phyloP scores from a whole-genome alignment of 2,329 filamentous ascomycete species.

The Cladobotryum mycophilum region DNA sequence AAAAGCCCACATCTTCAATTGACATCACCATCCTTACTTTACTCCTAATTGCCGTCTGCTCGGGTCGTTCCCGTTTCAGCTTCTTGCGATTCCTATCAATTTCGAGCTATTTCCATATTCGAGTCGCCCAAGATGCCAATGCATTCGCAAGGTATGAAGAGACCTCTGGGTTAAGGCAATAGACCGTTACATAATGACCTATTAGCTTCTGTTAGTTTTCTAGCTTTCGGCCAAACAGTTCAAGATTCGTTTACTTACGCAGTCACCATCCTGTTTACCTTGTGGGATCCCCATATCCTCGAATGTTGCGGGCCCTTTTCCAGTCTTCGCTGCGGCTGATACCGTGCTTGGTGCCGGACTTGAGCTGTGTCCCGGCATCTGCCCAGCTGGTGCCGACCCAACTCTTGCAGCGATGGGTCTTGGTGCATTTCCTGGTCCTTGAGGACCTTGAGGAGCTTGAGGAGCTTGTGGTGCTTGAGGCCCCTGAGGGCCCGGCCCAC shows the following conservation, averaged over 20 bases:
- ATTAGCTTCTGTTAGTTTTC: not conserved
- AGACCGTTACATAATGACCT: constrained; percentile 23
- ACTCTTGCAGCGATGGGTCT: constrained; percentile 25
- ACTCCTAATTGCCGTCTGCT: no score
- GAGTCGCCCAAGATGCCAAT: no score
- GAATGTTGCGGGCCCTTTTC: constrained; percentile 87
- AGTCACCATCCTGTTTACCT: constrained; percentile 79
- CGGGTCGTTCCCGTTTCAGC: no score
- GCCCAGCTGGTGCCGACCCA: constrained; percentile 33
- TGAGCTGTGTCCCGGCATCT: constrained; percentile 17
- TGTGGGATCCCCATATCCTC: constrained; percentile 95
- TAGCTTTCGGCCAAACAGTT: no score
- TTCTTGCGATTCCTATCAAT: no score
- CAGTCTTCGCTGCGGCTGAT: constrained; percentile 30
- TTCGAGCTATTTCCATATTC: no score
- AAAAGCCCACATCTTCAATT: no score
- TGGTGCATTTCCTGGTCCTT: constrained; percentile 15
- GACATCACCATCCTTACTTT: no score
- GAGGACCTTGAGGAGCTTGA: constrained; percentile 5
- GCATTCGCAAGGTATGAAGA: no score
- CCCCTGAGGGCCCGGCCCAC: no score
- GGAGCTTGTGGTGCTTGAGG: no score
- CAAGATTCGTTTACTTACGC: constrained; percentile 53
- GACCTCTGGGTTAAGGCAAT: no score
- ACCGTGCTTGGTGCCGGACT: constrained; percentile 23